These are phyloP conservation scores for Leccinum rimulosum DNA, from an alignment of 768 basidiomycete genomes.

Conservation along the genomic window DNA sequence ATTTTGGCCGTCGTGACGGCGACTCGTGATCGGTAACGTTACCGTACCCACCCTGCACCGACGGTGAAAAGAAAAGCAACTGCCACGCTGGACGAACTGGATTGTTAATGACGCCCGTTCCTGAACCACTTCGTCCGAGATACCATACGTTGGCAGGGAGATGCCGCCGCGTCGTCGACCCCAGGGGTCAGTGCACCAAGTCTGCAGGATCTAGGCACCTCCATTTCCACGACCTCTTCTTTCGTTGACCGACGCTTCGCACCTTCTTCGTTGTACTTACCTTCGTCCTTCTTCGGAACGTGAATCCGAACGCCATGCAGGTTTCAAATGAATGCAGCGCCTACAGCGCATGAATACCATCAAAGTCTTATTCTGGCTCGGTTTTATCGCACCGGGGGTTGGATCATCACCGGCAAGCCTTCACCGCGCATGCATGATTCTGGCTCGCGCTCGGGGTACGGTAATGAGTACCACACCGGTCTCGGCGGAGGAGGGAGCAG, in stretches of 20 bases:
- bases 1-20: not conserved
- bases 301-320: conserved; percentile 21
- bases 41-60: not conserved
- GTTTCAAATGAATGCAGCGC: conserved; percentile 12
- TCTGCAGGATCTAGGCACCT: conserved; percentile 25
- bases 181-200: conserved; percentile 23
- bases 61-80: not conserved
- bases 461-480: conserved; percentile 19
- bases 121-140: not conserved
- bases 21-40: not conserved
- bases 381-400: conserved; percentile 70
- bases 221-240: conserved; percentile 43
- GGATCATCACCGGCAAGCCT: conserved; percentile 44
- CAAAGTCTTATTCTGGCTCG: conserved; percentile 70
- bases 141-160: not conserved
- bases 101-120: not conserved
- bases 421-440: conserved; percentile 14
- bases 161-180: not conserved
- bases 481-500: conserved; percentile 43
- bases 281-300: conserved; percentile 34
- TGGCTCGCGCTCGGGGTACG: not conserved
- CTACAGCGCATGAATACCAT: conserved; percentile 32
- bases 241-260: conserved; percentile 53
- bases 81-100: too few relatives aligned
- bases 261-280: conserved; percentile 39